Percentiles rank a stretch among this genome's conserved stretches.
phyloP scores from a whole-genome alignment of 169 alveolate genomes.

The Eimeria falciformis region DNA sequence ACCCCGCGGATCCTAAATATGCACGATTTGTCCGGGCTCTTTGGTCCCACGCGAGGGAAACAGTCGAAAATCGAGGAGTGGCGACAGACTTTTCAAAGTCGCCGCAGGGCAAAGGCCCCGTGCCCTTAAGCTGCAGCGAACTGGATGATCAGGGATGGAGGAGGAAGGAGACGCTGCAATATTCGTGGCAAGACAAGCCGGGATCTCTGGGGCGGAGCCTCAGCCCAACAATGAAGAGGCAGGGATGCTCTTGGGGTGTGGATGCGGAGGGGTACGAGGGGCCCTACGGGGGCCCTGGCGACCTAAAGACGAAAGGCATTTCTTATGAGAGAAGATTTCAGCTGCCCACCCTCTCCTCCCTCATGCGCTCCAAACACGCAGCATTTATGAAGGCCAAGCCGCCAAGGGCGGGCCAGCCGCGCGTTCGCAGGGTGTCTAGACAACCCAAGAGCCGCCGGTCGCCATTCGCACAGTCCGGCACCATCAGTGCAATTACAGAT shows the following conservation, averaged over 20 bases:
- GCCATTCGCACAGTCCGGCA: not conserved
- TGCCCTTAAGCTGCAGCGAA: constrained; percentile 39
- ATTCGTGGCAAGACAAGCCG: constrained; percentile 54
- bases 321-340: constrained; percentile 48
- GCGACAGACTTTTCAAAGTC: constrained; percentile 33
- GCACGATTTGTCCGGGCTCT: constrained; percentile 31
- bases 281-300: constrained; percentile 41
- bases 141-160: constrained; percentile 65
- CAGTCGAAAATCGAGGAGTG: constrained; percentile 20
- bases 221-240: constrained; percentile 24
- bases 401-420: not conserved
- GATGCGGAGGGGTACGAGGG: constrained; percentile 57
- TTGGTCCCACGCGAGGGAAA: constrained; percentile 62
- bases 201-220: constrained; percentile 31
- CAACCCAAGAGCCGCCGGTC: not conserved
- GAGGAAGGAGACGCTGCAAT: constrained; percentile 13
- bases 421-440: not conserved
- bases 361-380: constrained; percentile 66
- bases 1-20: constrained; percentile 49
- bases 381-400: constrained; percentile 43
- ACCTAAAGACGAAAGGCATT: constrained; percentile 62
- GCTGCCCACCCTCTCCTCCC: constrained; percentile 75
- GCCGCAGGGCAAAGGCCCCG: constrained; percentile 15
- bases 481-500: not conserved
- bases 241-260: constrained; percentile 28